Evolutionary conservation across 1,139 yeast genomes (phyloP), one percentile per base, ranked within the genome.

Genomic region (Blastobotrys ciferrii): DNA sequence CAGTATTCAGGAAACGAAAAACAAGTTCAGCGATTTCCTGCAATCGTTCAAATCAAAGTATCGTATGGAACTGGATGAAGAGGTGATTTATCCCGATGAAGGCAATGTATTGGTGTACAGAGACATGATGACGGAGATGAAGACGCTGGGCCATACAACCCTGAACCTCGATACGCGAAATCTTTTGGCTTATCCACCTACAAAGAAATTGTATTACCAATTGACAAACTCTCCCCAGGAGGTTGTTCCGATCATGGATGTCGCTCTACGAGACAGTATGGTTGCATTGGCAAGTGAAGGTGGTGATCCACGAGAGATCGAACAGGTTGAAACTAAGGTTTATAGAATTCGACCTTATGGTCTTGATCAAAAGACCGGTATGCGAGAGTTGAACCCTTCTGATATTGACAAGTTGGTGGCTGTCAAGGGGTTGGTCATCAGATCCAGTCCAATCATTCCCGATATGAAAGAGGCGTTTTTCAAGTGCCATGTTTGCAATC

Each of bases 401-500:
- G 98, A 92, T 69, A 92, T 94, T 55, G 98, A 94, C 68, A 91
- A 92, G 63, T 75, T 92, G 52, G 95, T 94, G 13, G 80, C 89
- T 49, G 83, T 92, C 49, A 92, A 92, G 68, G 99, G 99, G 32
- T 75, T 92, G 48, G 95, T 89, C 1, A 73, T 92, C 48, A 78
- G 99, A 59, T 76, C 96, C 3, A 88, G 97, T 4, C 81, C 97
- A 2, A 82, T 94, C 45, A 88, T 92, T 46, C 99, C 99, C 12
- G 99, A 92, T 66, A 92, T 94, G 98, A 89, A 89, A 65, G 89
- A 86, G 46, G 98, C 98, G 0, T 92, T 91, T 64, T 94, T 92
- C 78, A 87, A 84, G 69, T 92, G 99, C 72, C 85, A 81, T 56
- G 95, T 94, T 19, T 92, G 99, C 72, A 94, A 87, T 59, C 98